A percentile compares a stretch with the other conserved stretches of the same genome.
Conservation (phyloP, 768 basidiomycete species). For the Lentinula boryana region DNA sequence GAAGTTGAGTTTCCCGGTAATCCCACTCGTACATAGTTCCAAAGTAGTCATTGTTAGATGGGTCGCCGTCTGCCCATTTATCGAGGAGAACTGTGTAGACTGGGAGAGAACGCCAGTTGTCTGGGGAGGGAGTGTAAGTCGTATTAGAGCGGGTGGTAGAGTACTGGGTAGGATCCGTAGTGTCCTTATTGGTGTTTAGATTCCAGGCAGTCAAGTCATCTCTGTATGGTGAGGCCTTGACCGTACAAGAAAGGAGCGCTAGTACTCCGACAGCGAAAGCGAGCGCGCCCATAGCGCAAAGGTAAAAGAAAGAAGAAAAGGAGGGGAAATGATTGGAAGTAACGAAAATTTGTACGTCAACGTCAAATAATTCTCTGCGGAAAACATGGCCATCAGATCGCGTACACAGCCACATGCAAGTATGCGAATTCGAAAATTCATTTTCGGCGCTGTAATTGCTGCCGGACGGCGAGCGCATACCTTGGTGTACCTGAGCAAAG, state of each 20-base stretch:
- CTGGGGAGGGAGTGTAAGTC: conserved; percentile 73
- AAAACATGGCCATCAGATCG: neutral
- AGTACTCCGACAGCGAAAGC: neutral
- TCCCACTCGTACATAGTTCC: conserved; percentile 76
- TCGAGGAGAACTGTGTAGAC: conserved; percentile 82
- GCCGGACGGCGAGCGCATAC: neutral
- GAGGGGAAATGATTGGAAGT: neutral
- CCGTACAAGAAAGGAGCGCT: conserved; percentile 14
- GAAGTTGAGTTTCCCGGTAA: conserved; percentile 83
- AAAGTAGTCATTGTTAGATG: conserved; percentile 88
- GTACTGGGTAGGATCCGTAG: conserved; percentile 63
- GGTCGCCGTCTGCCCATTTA: conserved; percentile 94
- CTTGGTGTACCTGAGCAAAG: too few species aligned
- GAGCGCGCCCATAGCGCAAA: neutral
- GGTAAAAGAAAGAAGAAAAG: neutral
- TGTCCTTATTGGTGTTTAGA: conserved; percentile 71
- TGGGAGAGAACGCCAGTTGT: conserved; percentile 81
- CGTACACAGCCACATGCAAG: neutral
- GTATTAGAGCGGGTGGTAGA: conserved; percentile 50
- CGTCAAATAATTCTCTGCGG: neutral
- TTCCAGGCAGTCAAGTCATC: conserved; percentile 69
- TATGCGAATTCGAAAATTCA: neutral
- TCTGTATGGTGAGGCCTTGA: conserved; percentile 59
- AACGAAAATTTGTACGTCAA: neutral
- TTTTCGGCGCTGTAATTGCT: neutral